A percentile compares a stretch with the other conserved stretches of the same genome.
phyloP scores from a whole-genome alignment of 2,329 filamentous ascomycete genomes.

The Fusarium nurragi region DNA sequence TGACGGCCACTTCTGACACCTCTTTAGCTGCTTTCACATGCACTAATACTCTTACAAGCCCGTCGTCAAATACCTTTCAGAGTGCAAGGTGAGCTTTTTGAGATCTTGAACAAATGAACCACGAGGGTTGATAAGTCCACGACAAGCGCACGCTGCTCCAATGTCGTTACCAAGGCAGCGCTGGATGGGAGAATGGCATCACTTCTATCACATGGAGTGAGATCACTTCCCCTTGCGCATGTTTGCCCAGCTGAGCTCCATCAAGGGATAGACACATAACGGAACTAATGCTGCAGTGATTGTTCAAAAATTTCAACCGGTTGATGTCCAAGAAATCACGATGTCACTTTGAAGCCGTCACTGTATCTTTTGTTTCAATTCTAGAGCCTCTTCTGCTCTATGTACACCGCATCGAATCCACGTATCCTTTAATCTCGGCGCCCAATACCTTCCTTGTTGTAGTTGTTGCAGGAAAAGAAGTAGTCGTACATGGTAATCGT shows the following conservation, averaged over 20 bases:
- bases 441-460: constrained; percentile 16
- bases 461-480: constrained; percentile 19
- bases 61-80: too few species aligned
- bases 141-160: not conserved
- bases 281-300: constrained; percentile 58
- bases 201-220: constrained; percentile 67
- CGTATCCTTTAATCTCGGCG: constrained; percentile 1
- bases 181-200: not conserved
- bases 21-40: too few species aligned
- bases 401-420: constrained; percentile 30
- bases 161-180: too few species aligned
- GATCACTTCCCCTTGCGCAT: constrained; percentile 76
- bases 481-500: constrained; percentile 34
- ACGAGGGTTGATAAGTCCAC: too few species aligned
- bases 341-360: not conserved
- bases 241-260: constrained; percentile 63
- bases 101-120: too few species aligned
- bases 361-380: constrained; percentile 24
- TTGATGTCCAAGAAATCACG: not conserved
- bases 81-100: too few species aligned
- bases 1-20: too few species aligned
- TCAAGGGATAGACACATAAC: not conserved
- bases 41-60: too few species aligned
- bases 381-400: constrained; percentile 34
- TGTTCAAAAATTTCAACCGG: constrained; percentile 67